Evolutionary conservation across 306 rosid genomes (phyloP).

Genomic region (Lathyrus aphaca): DNA sequence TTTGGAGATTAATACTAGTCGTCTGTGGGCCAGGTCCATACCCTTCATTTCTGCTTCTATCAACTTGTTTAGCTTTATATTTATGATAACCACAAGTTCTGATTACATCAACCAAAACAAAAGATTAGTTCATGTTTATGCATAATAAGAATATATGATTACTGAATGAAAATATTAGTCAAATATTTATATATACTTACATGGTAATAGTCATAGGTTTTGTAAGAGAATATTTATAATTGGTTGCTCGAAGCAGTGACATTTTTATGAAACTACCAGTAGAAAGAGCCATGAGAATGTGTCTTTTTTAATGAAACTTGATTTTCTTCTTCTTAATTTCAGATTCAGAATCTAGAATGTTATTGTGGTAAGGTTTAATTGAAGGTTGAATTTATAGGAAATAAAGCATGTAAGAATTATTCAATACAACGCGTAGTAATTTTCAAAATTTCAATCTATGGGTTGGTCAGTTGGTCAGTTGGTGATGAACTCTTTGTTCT

Average conservation of each 20-base stretch:
- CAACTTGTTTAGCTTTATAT: neutral
- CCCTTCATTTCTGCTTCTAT: neutral
- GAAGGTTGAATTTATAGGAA: too few species aligned
- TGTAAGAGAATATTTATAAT: neutral
- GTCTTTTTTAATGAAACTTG: neutral
- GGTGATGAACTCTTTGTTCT: too few species aligned
- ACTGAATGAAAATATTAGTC: neutral
- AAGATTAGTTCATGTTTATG: neutral
- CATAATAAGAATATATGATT: neutral
- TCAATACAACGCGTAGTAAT: too few species aligned
- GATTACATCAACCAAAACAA: neutral
- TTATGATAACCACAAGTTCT: neutral
- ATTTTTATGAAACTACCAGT: neutral
- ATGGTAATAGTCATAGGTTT: neutral
- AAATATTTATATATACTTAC: slow-evolving; percentile 7
- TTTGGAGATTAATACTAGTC: neutral
- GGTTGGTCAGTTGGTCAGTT: too few species aligned
- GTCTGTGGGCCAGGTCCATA: neutral
- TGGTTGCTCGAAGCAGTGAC: neutral
- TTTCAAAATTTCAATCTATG: too few species aligned
- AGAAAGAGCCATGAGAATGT: slow-evolving; percentile 3
- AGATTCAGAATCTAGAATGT: too few species aligned
- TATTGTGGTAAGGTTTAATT: too few species aligned
- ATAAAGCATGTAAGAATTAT: too few species aligned
- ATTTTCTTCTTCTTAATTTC: too few species aligned